Base-by-base conservation (phyloP, 768 basidiomycete species). In the Gelatoporia subvermispora region DNA sequence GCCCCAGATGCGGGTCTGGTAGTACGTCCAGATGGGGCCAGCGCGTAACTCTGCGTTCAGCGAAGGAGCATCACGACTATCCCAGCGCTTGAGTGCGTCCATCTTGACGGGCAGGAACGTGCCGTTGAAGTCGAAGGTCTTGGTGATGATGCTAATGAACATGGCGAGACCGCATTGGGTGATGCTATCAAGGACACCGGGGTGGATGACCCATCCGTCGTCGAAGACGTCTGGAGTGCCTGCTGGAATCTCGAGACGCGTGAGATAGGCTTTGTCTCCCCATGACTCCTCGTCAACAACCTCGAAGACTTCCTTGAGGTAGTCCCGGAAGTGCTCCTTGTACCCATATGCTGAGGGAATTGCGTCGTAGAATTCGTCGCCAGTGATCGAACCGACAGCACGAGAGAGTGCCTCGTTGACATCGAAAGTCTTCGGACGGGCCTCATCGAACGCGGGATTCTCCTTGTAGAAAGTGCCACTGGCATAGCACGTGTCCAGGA, bases 121-220 rank as follows among this genome's bases (percentile, higher is more conserved):
- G 17, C 64, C 63, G 3, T 60, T 63, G 44, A 65, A 65, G 41
- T 65, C 63, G 37, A 65, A 65, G 5, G 51, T 62, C 37, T 65
- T 65, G 23, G 59, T 55, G 10, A 46, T 47, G 44, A 55, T 52
- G 51, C 52, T 55, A 46, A 55, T 55, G 51, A 52, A 52, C 64
- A 65, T 61, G 1, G 61, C 59, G 15, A 65, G 61, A 47, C 64
- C 63, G 23, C 61, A 63, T 43, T 64, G 63, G 16, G 64, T 64
- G 41, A 64, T 63, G 10, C 63, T 65, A 49, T 67, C 66, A 7
- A 67, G 50, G 28, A 67, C 55, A 46, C 66, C 66, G 3, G 66
- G 66, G 48, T 67, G 67, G 43, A 67, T 61, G 37, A 41, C 50
- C 17, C 68, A 68, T 21, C 63, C 61, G 44, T 53, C 57, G 3